These are phyloP conservation scores for Talaromyces albobiverticillius DNA, from an alignment of 2,329 filamentous ascomycete species.

Conservation along the genomic window DNA sequence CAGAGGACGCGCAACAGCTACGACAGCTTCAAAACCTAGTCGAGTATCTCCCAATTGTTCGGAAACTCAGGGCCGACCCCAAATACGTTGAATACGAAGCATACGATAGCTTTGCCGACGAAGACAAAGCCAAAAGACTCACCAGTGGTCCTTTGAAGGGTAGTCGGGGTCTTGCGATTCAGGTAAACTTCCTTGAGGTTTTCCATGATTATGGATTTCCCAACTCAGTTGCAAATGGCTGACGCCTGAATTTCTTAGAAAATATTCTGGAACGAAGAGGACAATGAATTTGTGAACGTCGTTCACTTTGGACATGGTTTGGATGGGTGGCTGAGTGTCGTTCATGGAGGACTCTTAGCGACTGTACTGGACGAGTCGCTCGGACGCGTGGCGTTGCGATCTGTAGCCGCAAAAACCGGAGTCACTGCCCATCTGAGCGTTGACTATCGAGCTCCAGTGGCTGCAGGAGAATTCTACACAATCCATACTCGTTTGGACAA, in stretches of 20 bases:
- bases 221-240: background rate
- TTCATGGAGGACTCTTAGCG: constrained; percentile 68
- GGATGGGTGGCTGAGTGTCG: constrained; percentile 67
- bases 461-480: constrained; percentile 62
- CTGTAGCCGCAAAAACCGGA: constrained; percentile 49
- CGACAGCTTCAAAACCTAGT: constrained; percentile 29
- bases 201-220: constrained; percentile 1
- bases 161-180: constrained; percentile 38
- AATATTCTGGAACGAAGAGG: constrained; percentile 61
- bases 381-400: constrained; percentile 57
- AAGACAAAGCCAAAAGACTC: constrained; percentile 32
- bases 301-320: constrained; percentile 65
- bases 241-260: constrained; percentile 44
- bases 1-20: constrained; percentile 29
- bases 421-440: constrained; percentile 59
- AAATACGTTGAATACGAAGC: constrained; percentile 39
- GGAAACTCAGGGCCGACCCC: constrained; percentile 35
- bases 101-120: constrained; percentile 34
- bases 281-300: constrained; percentile 60
- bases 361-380: constrained; percentile 69
- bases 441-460: constrained; percentile 61
- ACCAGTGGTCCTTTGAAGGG: constrained; percentile 40
- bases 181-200: constrained; percentile 28
- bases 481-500: constrained; percentile 48
- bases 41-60: constrained; percentile 37